Percentiles rank a stretch among this genome's conserved stretches.
Evolutionary conservation across 768 basidiomycete species (phyloP).

Genomic region (Agrocybe praecox): DNA sequence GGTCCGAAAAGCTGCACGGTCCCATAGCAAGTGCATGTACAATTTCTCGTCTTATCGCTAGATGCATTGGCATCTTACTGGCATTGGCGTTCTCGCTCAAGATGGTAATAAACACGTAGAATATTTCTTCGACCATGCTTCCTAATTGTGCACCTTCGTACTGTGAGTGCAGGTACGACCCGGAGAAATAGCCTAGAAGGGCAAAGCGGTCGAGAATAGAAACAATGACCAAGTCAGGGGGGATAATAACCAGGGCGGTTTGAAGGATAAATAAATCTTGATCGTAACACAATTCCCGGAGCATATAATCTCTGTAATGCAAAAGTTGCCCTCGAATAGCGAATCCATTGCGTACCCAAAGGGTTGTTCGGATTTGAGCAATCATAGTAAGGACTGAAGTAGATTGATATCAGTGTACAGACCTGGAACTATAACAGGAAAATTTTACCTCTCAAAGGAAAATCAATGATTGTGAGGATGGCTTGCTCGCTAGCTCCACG

Average conservation of each 20-base stretch:
- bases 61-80: slow-evolving; percentile 61
- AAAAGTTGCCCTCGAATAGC: slow-evolving; percentile 92
- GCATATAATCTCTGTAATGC: slow-evolving; percentile 95
- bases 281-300: slow-evolving; percentile 95
- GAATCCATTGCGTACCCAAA: slow-evolving; percentile 98
- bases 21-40: slow-evolving; percentile 90
- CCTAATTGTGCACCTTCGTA: slow-evolving; percentile 76
- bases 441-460: slow-evolving; percentile 80
- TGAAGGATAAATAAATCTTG: slow-evolving; percentile 92
- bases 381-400: slow-evolving; percentile 83
- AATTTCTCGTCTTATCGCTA: slow-evolving; percentile 79
- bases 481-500: slow-evolving; percentile 66
- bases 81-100: slow-evolving; percentile 82
- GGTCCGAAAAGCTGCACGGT: slow-evolving; percentile 86
- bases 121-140: slow-evolving; percentile 89
- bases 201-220: slow-evolving; percentile 91
- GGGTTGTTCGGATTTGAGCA: slow-evolving; percentile 90
- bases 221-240: slow-evolving; percentile 79
- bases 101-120: slow-evolving; percentile 86
- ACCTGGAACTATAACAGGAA: background rate
- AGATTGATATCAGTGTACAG: background rate
- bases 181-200: slow-evolving; percentile 78
- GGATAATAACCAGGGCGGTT: slow-evolving; percentile 75
- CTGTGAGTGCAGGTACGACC: slow-evolving; percentile 49
- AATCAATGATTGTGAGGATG: slow-evolving; percentile 81